These are phyloP conservation scores for Cucumis hystrix DNA, from an alignment of 306 rosid genomes.

Conservation along the genomic window DNA sequence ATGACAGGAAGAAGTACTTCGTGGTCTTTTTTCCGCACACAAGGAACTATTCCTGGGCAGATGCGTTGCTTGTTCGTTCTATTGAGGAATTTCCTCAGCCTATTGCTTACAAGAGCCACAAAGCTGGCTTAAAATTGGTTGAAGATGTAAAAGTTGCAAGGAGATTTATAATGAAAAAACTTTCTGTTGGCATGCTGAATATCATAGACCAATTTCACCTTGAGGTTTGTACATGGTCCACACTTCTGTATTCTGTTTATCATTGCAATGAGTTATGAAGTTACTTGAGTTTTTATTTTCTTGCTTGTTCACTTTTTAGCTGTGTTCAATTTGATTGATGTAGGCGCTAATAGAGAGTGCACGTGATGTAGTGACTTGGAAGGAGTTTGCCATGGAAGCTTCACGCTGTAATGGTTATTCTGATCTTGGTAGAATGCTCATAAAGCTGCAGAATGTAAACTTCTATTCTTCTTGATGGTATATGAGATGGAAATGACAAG, in stretches of 20 bases:
- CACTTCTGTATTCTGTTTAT: conserved; percentile 6
- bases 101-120: conserved; percentile 67
- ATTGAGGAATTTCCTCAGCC: conserved; percentile 75
- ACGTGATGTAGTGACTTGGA: conserved; percentile 69
- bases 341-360: conserved; percentile 77
- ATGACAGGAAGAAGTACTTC: conserved; percentile 79
- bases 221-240: conserved; percentile 33
- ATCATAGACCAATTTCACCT: conserved; percentile 73
- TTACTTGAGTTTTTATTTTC: background rate
- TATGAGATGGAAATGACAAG: background rate
- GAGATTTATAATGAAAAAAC: conserved; percentile 80
- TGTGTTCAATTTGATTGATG: conserved; percentile 17
- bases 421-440: conserved; percentile 85
- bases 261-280: background rate
- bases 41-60: conserved; percentile 92
- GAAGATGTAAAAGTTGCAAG: conserved; percentile 66
- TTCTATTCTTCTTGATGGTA: conserved; percentile 23
- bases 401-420: conserved; percentile 68
- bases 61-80: conserved; percentile 65
- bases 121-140: conserved; percentile 64
- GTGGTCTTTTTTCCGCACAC: conserved; percentile 89
- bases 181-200: conserved; percentile 79
- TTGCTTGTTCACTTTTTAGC: conserved; percentile 6
- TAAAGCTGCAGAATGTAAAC: conserved; percentile 78
- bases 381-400: conserved; percentile 88